A percentile compares a stretch with the other conserved stretches of the same genome.
phyloP scores from a whole-genome alignment of 2,329 filamentous ascomycete genomes.

The Neoascochyta sp. region DNA sequence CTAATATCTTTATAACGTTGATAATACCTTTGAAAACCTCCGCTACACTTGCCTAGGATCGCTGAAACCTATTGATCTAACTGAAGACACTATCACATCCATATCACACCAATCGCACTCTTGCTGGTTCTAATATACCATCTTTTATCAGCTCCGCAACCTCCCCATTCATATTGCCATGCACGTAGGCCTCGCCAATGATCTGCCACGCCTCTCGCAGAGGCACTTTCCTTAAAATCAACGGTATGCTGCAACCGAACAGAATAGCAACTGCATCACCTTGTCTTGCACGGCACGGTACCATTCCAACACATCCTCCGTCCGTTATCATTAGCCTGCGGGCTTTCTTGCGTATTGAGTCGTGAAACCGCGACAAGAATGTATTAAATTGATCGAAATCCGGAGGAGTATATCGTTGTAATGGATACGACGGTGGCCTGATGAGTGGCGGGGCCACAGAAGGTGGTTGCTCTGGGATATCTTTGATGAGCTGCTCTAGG shows the following conservation, averaged over 20 bases:
- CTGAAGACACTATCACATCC: too few species aligned
- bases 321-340: slow-evolving; percentile 26
- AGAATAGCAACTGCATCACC: slow-evolving; percentile 34
- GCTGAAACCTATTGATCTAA: too few species aligned
- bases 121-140: too few species aligned
- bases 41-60: too few species aligned
- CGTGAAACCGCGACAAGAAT: slow-evolving; percentile 28
- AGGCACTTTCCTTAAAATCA: slow-evolving; percentile 22
- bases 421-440: slow-evolving; percentile 14
- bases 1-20: too few species aligned
- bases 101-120: too few species aligned
- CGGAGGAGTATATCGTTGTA: slow-evolving; percentile 6
- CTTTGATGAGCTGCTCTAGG: slow-evolving; percentile 13
- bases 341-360: slow-evolving; percentile 29
- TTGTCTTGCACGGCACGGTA: slow-evolving; percentile 22
- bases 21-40: too few species aligned
- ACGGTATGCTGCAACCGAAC: slow-evolving; percentile 37
- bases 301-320: slow-evolving; percentile 24
- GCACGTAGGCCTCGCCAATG: slow-evolving; percentile 27
- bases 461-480: slow-evolving; percentile 3
- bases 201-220: slow-evolving; percentile 20
- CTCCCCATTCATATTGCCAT: slow-evolving; percentile 31
- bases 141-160: slow-evolving; percentile 10
- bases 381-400: slow-evolving; percentile 17
- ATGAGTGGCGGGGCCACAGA: slow-evolving; percentile 8